Evolutionary conservation across 2,329 filamentous ascomycete species (phyloP), one percentile per base, ranked within the genome.

Genomic region (Aureobasidium sp.): DNA sequence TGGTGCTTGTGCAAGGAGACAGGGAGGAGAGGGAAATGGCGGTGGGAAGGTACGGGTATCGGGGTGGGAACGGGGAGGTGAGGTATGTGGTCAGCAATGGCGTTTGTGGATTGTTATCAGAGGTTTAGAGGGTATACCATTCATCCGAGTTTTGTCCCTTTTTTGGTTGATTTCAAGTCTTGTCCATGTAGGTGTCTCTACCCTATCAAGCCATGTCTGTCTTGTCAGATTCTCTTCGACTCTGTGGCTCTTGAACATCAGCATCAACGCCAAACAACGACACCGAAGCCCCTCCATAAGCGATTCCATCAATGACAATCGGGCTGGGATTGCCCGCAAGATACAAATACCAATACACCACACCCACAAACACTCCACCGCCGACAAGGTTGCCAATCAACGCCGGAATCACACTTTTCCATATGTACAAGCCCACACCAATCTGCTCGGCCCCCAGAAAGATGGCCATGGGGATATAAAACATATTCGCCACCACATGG

Each of bases 401-500:
- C 0, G 75, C 70, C 0, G 78, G 79, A 29, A 81, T 74, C 57
- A 80, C 72, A 1, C 72, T 74, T 60, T 81, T 79, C 76, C 76
- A 81, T 56, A 81, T 76, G 54, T 80, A 81, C 35, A 79, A 66
- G 0, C 71, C 68, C 0, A 77, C 70, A 0, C 65, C 71, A 19
- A 80, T 66, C 0, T 65, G 65, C 0, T 74, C 70, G 0, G 74
- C 68, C 0, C 68, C 65, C 0, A 76, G 61, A 66, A 71, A 81
- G 30, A 81, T 78, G 0, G 68, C 75, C 40, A 79, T 61, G 0
- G 77, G 75, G 6, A 65, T 53, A 44, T 63, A 62, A 52, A 63
- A 62, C 76, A 79, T 79, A 56, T 80, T 80, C 21, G 77, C 77
- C 14, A 80, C 71, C 38, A 79, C 76, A 65, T 81, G 79, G 54